phyloP scores from a whole-genome alignment of 331 rosid species.

The Malus hybrid region DNA sequence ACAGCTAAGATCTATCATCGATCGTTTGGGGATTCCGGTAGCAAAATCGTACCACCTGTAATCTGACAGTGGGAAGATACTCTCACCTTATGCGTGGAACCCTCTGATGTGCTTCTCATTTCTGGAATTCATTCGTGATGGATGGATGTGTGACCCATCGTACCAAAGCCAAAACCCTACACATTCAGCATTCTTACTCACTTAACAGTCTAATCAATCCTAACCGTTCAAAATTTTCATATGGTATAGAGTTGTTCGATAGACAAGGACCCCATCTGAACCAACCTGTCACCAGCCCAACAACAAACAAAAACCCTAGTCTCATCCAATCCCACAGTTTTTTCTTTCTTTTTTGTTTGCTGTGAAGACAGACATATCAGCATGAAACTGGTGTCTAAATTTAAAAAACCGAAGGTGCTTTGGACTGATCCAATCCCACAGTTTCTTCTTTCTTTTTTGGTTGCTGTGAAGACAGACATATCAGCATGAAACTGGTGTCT shows the following conservation, averaged over 20 bases:
- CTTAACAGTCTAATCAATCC: slow-evolving; percentile 22
- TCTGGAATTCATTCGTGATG: neutral
- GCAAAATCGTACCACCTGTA: no score
- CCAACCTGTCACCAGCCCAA: neutral
- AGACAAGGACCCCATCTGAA: neutral
- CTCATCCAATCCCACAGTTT: neutral
- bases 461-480: neutral
- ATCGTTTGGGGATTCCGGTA: no score
- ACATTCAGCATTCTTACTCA: neutral
- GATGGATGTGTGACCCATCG: neutral
- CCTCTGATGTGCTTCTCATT: no score
- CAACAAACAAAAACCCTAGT: neutral
- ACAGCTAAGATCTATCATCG: no score
- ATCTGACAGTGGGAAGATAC: neutral
- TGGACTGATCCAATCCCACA: neutral
- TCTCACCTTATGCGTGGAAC: neutral
- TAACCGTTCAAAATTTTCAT: neutral
- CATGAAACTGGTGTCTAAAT: neutral
- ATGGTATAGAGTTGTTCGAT: no score
- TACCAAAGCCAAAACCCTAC: neutral
- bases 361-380: neutral
- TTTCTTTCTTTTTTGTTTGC: neutral
- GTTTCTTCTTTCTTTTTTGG: neutral
- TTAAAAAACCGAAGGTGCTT: neutral
- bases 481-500: neutral